A percentile compares a stretch with the other conserved stretches of the same genome.
These are phyloP conservation scores for Tephrocybe sp. DNA, from an alignment of 768 basidiomycete genomes.

Conservation along the genomic window DNA sequence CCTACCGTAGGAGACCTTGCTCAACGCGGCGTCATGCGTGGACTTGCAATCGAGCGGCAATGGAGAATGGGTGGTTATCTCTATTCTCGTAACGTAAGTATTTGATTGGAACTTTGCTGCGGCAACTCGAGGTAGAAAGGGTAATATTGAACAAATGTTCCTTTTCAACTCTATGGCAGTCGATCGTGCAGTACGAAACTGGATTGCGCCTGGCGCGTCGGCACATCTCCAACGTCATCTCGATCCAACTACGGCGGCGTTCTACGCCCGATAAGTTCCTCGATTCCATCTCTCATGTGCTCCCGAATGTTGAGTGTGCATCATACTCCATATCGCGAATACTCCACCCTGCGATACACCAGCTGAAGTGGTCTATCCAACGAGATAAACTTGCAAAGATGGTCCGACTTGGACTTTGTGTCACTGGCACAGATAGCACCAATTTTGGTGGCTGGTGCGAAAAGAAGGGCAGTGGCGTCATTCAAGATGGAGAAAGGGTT, in stretches of 20 bases:
- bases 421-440: conserved; percentile 24
- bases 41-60: conserved; percentile 60
- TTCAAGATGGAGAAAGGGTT: conserved; percentile 62
- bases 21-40: conserved; percentile 68
- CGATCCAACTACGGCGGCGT: conserved; percentile 52
- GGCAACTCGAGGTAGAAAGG: background rate
- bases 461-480: conserved; percentile 42
- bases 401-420: conserved; percentile 43
- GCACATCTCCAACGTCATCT: conserved; percentile 50
- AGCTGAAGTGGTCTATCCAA: conserved; percentile 71
- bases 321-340: conserved; percentile 53
- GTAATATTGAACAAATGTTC: conserved; percentile 6
- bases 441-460: conserved; percentile 57
- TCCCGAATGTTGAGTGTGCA: conserved; percentile 65
- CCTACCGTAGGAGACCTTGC: conserved; percentile 68
- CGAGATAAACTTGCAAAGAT: conserved; percentile 58
- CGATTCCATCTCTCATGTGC: conserved; percentile 46
- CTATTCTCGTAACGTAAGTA: conserved; percentile 55
- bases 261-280: conserved; percentile 33
- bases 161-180: conserved; percentile 34
- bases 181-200: conserved; percentile 64
- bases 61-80: conserved; percentile 69
- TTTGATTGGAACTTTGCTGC: background rate
- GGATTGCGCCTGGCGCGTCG: conserved; percentile 50
- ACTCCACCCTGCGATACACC: conserved; percentile 60